Percentiles rank a stretch among this genome's conserved stretches.
Evolutionary conservation across 345 rosid species (phyloP).

Genomic region (Euclidium syriacum): DNA sequence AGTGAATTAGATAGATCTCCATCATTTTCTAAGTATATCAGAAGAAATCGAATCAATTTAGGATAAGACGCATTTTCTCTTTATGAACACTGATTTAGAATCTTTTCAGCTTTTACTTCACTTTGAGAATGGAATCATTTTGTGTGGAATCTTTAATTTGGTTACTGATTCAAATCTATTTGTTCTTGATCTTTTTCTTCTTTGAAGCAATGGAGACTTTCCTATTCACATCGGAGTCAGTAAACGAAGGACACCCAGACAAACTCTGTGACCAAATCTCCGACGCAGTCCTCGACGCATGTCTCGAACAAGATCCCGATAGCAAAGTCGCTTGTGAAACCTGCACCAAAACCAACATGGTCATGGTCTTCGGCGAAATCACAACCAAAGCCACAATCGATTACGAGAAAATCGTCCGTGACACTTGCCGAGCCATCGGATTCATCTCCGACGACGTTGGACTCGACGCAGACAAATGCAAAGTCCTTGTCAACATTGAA

Average conservation of each 20-base stretch:
- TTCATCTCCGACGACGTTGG: slow-evolving; percentile 37
- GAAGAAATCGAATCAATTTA: slow-evolving; percentile 11
- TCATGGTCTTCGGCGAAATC: slow-evolving; percentile 38
- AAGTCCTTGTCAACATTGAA: slow-evolving; percentile 38
- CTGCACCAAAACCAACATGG: slow-evolving; percentile 35
- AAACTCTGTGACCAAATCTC: slow-evolving; percentile 38
- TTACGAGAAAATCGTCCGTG: slow-evolving; percentile 37
- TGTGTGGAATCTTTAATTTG: not conserved
- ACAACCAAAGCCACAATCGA: slow-evolving; percentile 34
- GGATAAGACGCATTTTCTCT: slow-evolving; percentile 11
- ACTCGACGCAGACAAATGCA: slow-evolving; percentile 38
- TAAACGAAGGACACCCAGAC: slow-evolving; percentile 43
- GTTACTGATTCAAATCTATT: slow-evolving; percentile 7
- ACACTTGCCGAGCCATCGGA: slow-evolving; percentile 38
- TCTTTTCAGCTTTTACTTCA: slow-evolving; percentile 12
- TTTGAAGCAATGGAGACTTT: slow-evolving; percentile 31
- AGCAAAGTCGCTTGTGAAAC: slow-evolving; percentile 42
- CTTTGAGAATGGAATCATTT: slow-evolving; percentile 10
- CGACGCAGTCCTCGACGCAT: slow-evolving; percentile 37
- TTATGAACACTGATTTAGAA: slow-evolving; percentile 16
- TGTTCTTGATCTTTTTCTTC: too few species aligned
- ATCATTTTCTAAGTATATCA: not conserved
- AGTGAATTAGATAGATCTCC: not conserved
- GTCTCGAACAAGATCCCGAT: slow-evolving; percentile 39
- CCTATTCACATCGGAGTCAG: slow-evolving; percentile 38